Conservation (phyloP, 352 stramenopile genomes). For the Globisporangium rhizosaccharum region DNA sequence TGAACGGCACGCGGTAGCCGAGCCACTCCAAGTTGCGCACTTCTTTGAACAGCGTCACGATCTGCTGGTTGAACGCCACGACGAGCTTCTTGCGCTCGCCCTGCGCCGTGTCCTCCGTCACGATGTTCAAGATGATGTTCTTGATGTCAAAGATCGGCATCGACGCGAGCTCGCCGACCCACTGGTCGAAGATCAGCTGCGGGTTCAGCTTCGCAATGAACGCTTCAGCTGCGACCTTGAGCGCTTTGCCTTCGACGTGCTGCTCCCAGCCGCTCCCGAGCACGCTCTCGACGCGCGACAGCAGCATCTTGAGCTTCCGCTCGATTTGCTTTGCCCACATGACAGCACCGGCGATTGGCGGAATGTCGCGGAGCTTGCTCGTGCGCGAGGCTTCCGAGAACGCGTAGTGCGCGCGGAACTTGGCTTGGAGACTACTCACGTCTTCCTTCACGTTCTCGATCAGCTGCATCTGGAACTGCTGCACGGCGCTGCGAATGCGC, state of each 20-base stretch:
- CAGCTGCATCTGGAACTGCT: slow-evolving; percentile 98
- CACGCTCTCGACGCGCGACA: slow-evolving; percentile 96
- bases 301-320: slow-evolving; percentile 95
- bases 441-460: slow-evolving; percentile 97
- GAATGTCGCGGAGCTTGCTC: slow-evolving; percentile 95
- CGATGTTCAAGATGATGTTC: slow-evolving; percentile 89
- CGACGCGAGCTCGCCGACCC: slow-evolving; percentile 90
- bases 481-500: slow-evolving; percentile 92
- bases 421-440: slow-evolving; percentile 95
- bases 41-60: slow-evolving; percentile 98
- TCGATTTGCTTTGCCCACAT: slow-evolving; percentile 99
- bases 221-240: slow-evolving; percentile 89
- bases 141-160: slow-evolving; percentile 90
- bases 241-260: slow-evolving; percentile 93
- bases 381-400: slow-evolving; percentile 94
- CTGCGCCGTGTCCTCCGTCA: slow-evolving; percentile 69
- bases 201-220: slow-evolving; percentile 87
- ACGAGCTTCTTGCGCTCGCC: slow-evolving; percentile 75
- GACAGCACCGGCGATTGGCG: slow-evolving; percentile 96
- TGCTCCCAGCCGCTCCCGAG: slow-evolving; percentile 97
- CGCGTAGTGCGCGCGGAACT: slow-evolving; percentile 94
- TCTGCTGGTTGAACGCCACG: slow-evolving; percentile 96
- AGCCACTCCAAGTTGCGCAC: slow-evolving; percentile 98
- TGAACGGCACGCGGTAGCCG: slow-evolving; percentile 95
- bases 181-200: slow-evolving; percentile 93